Percentiles rank a stretch among this genome's conserved stretches.
Evolutionary conservation across 441 rosid species (phyloP).

Genomic region (Pelargonium cotyledonis): DNA sequence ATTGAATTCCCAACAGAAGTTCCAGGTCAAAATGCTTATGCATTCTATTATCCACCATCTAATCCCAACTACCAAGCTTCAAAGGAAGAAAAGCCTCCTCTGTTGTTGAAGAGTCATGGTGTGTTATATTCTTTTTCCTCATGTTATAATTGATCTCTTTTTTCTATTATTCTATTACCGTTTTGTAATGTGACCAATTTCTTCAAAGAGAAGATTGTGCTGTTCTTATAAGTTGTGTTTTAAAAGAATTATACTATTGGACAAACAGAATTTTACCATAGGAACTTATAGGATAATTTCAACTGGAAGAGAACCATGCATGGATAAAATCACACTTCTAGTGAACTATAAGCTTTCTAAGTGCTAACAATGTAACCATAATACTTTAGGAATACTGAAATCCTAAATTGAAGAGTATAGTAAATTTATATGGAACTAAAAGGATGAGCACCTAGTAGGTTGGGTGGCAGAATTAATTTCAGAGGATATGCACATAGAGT

Average conservation of each 20-base stretch:
- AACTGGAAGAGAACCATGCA: no score
- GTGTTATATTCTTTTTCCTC: conserved; percentile 17
- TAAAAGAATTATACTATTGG: no score
- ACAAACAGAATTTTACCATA: no score
- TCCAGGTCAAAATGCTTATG: conserved; percentile 76
- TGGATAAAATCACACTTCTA: no score
- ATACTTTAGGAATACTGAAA: no score
- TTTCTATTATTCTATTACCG: background rate
- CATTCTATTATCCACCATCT: conserved; percentile 74
- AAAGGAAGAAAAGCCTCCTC: conserved; percentile 72
- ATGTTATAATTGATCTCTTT: background rate
- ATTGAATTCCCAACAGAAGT: conserved; percentile 85
- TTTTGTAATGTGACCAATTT: background rate
- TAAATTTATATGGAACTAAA: no score
- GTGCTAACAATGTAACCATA: no score
- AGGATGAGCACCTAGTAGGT: no score
- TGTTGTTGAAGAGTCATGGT: conserved; percentile 88
- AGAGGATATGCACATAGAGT: background rate
- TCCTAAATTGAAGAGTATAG: no score
- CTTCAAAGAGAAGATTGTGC: background rate
- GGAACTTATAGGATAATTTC: no score
- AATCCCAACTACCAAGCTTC: conserved; percentile 57
- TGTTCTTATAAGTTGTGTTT: background rate
- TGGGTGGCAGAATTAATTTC: background rate
- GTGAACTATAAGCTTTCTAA: no score